Evolutionary conservation across 2,329 filamentous ascomycete genomes (phyloP).

Genomic region (Trichoderma cornu-damae): DNA sequence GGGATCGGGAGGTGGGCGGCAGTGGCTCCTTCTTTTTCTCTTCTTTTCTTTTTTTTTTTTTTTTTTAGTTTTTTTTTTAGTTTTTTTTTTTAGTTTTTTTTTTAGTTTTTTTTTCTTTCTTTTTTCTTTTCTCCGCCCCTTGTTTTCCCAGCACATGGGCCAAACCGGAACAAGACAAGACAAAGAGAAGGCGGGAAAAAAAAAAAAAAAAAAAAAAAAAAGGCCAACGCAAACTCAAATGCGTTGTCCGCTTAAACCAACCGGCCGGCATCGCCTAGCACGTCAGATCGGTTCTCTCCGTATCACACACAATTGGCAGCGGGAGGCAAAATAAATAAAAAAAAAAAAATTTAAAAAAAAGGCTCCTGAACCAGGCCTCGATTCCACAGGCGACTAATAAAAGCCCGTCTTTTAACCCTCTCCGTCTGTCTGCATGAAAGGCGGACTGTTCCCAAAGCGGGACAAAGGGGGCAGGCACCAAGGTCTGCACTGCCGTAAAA

Average conservation of each 20-base stretch:
- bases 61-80: too few relatives aligned
- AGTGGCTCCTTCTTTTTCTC: neutral
- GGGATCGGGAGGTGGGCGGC: constrained; percentile 15
- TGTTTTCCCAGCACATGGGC: constrained; percentile 3
- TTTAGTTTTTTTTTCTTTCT: constrained; percentile 6
- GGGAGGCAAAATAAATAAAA: neutral
- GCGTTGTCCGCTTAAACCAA: too few relatives aligned
- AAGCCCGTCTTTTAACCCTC: constrained; percentile 10
- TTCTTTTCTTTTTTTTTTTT: neutral
- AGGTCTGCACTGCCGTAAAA: constrained; percentile 4
- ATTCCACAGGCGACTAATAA: neutral
- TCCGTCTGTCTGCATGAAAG: constrained; percentile 5
- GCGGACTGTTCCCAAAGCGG: constrained; percentile 14
- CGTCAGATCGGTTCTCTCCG: too few relatives aligned
- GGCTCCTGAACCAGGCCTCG: constrained; percentile 10
- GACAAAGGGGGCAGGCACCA: neutral
- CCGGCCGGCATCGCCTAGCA: too few relatives aligned
- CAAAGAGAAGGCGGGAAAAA: neutral
- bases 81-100: too few relatives aligned
- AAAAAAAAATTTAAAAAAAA: neutral
- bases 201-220: neutral
- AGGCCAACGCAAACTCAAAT: too few relatives aligned
- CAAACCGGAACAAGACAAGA: neutral
- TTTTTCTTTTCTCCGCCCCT: constrained; percentile 12
- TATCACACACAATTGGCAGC: too few relatives aligned